Evolutionary conservation across 2,329 filamentous ascomycete genomes (phyloP), one percentile per base, ranked within the genome.

Genomic region (Colletotrichum somersetense): DNA sequence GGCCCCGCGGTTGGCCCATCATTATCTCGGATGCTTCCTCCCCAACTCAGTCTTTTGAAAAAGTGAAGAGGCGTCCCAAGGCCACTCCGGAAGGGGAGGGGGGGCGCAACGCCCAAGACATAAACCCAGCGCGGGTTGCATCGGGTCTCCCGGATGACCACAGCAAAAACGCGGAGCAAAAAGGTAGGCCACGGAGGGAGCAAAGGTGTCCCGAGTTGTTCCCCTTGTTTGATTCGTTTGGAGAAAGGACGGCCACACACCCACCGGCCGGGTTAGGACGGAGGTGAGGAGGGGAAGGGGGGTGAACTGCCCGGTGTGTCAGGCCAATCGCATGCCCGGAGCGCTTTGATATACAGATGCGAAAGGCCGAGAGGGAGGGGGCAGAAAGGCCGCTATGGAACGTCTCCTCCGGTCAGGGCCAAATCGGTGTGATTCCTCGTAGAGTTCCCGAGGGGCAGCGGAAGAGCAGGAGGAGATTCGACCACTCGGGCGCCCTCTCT

Each of bases 341-440:
- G 56, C 44, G 46, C 10, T 48, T 46, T 46, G 46, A 48, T 48
- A 64, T 64, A 46, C 20, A 44, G 42, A 44, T 14, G n/a, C 38
- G 14, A 48, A 30, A 48, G 55, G 10, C n/a, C 38, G 33, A 64
- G 44, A 55, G 33, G 23, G 48, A 44, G 35, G 35, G 18, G 33
- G 10, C 35, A 20, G 53, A 38, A 33, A 30, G 30, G 33, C 16
- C 44, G 59, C n/a, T 35, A 55, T 48, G n/a, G 35, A 18, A 65
- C 53, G 46, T 48, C n/a, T 48, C 44, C 40, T 56, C 11, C 40
- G 48, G 59, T 35, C 56, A 53, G 53, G 14, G 50, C 59, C 72
- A 73, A 73, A 73, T 73, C 65, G 72, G 69, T 63, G 61, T 44
- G 63, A 73, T 74, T 70, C 70, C 72, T 65, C 63, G 40, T 44